These are phyloP conservation scores for Stereocaulon alpinum DNA, from an alignment of 495 filamentous ascomycete species.

Conservation along the genomic window DNA sequence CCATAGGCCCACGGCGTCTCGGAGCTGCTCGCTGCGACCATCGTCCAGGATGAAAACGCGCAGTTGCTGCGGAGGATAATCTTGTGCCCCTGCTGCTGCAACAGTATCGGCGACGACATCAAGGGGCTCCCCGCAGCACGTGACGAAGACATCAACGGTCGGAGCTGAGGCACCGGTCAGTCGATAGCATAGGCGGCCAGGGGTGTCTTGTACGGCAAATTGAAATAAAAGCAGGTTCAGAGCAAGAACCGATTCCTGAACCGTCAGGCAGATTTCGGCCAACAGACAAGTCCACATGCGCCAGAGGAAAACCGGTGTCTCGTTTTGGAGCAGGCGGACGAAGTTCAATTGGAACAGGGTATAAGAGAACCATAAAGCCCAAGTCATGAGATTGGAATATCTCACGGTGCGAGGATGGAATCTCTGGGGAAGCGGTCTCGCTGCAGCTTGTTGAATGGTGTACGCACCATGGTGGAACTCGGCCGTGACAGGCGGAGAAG, in stretches of 20 bases:
- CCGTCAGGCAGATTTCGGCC: background rate
- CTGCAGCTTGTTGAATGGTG: background rate
- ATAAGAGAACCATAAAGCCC: background rate
- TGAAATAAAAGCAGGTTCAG: background rate
- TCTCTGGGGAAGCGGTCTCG: background rate
- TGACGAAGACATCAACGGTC: slow-evolving; percentile 40
- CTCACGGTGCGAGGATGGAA: background rate
- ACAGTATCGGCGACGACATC: slow-evolving; percentile 44
- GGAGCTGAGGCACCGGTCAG: slow-evolving; percentile 36
- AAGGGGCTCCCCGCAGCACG: slow-evolving; percentile 41
- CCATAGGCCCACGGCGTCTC: slow-evolving; percentile 22
- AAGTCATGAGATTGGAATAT: background rate
- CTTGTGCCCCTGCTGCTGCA: slow-evolving; percentile 35
- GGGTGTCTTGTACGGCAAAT: background rate
- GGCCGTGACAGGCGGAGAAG: background rate
- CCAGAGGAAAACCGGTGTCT: background rate
- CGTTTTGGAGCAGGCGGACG: background rate
- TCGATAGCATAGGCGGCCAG: background rate
- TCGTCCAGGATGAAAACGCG: slow-evolving; percentile 45
- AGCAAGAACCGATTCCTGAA: background rate
- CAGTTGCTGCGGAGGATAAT: slow-evolving; percentile 40
- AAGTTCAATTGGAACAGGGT: background rate
- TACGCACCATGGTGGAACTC: background rate
- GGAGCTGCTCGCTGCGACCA: slow-evolving; percentile 29
- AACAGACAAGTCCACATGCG: slow-evolving; percentile 4